phyloP scores from a whole-genome alignment of 2,329 filamentous ascomycete species.

The Truncatella angustata region DNA sequence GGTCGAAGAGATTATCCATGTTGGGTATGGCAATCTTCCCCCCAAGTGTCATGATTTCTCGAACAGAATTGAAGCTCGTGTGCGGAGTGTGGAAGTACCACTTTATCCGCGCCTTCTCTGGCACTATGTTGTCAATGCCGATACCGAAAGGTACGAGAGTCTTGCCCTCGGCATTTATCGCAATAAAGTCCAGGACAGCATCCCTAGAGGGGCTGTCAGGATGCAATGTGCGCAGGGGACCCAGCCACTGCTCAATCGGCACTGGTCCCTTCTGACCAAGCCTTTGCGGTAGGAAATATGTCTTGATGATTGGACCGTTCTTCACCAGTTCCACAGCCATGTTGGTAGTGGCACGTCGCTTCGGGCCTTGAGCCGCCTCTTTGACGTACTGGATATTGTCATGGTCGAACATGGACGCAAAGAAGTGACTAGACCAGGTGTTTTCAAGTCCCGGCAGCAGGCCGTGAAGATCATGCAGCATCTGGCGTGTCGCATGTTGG shows the following conservation, averaged over 20 bases:
- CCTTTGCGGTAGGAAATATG: not conserved
- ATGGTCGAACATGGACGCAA: not conserved
- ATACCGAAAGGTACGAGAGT: conserved; percentile 11
- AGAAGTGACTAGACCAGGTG: not conserved
- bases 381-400: not conserved
- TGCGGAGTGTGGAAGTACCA: conserved; percentile 9
- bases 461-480: not conserved
- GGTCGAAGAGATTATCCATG: conserved; percentile 6
- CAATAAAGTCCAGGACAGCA: not conserved
- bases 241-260: not conserved
- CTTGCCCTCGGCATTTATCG: conserved; percentile 8
- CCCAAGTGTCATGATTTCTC: conserved; percentile 14
- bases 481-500: not conserved
- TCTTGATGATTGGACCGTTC: not conserved
- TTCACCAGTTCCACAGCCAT: not conserved
- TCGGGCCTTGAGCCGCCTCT: not conserved
- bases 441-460: not conserved
- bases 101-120: conserved; percentile 11
- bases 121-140: conserved; percentile 10
- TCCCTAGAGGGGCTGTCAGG: not conserved
- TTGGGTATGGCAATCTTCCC: conserved; percentile 9
- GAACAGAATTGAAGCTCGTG: conserved; percentile 13
- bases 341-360: not conserved
- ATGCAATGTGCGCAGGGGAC: not conserved
- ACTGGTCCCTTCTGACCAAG: not conserved